phyloP scores from a whole-genome alignment of 1,139 yeast genomes.

The Kodamaea alishanica region DNA sequence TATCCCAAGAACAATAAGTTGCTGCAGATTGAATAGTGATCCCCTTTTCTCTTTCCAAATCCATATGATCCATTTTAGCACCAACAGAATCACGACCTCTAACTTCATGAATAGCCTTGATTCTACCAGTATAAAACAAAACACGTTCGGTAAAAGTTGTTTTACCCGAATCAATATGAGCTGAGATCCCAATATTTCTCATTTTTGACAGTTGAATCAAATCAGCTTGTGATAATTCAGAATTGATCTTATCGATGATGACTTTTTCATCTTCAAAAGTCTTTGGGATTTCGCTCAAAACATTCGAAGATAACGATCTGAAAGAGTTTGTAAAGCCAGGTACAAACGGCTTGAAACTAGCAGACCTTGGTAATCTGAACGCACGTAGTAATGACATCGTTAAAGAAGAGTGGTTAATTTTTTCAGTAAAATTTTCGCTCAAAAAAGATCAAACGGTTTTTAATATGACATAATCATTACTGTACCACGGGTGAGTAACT shows the following conservation, averaged over 20 bases:
- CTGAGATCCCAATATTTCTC: conserved; percentile 96
- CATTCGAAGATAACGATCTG: background rate
- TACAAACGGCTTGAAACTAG: background rate
- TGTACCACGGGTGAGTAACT: too few species aligned
- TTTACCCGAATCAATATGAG: conserved; percentile 85
- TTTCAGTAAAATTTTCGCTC: too few species aligned
- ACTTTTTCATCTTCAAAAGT: conserved; percentile 73
- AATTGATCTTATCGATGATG: conserved; percentile 56
- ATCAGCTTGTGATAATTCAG: conserved; percentile 57
- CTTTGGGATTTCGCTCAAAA: conserved; percentile 20
- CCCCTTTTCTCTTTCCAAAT: conserved; percentile 77
- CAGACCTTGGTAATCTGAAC: background rate
- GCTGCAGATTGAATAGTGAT: conserved; percentile 89
- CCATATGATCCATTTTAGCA: conserved; percentile 69
- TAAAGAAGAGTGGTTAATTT: background rate
- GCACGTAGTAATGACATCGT: conserved; percentile 1
- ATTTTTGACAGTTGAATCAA: conserved; percentile 49
- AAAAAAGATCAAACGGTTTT: too few species aligned
- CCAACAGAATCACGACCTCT: conserved; percentile 98
- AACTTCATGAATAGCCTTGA: conserved; percentile 96
- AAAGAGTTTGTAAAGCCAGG: conserved; percentile 1
- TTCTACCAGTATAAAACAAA: conserved; percentile 91
- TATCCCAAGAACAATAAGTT: conserved; percentile 95
- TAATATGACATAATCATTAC: too few species aligned
- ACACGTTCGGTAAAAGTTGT: conserved; percentile 95